phyloP scores from a whole-genome alignment of 225 moss, liverwort and hornwort genomes.

The Physcomitrellopsis africana region DNA sequence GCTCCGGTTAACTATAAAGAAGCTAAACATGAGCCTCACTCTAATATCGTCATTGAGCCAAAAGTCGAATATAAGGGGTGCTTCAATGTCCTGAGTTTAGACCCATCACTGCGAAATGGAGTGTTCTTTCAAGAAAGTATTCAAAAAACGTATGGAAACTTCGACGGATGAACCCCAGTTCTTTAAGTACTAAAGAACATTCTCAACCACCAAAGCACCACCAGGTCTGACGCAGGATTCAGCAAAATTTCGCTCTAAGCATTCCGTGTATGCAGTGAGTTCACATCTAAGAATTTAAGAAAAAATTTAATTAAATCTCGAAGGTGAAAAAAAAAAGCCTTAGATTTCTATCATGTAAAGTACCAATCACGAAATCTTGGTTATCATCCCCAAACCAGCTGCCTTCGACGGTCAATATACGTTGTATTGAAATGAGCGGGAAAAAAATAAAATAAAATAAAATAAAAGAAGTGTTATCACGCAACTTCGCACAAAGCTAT shows the following conservation, averaged over 20 bases:
- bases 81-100: background rate
- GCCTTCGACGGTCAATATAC: no score
- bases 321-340: no score
- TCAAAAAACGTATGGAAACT: background rate
- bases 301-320: background rate
- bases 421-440: no score
- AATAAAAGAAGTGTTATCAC: no score
- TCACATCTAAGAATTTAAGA: background rate
- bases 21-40: background rate
- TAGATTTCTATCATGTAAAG: no score
- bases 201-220: constrained; percentile 6
- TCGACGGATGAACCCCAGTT: background rate
- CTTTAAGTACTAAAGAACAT: background rate
- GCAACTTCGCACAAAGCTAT: no score
- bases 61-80: background rate
- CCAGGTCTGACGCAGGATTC: background rate
- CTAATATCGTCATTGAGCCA: background rate
- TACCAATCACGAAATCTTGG: no score
- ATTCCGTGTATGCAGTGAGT: no score
- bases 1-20: background rate
- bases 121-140: background rate
- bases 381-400: background rate
- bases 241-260: background rate
- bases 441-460: no score
- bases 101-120: no score